Conservation (phyloP, 352 stramenopile species). For the Phytophthora pini region DNA sequence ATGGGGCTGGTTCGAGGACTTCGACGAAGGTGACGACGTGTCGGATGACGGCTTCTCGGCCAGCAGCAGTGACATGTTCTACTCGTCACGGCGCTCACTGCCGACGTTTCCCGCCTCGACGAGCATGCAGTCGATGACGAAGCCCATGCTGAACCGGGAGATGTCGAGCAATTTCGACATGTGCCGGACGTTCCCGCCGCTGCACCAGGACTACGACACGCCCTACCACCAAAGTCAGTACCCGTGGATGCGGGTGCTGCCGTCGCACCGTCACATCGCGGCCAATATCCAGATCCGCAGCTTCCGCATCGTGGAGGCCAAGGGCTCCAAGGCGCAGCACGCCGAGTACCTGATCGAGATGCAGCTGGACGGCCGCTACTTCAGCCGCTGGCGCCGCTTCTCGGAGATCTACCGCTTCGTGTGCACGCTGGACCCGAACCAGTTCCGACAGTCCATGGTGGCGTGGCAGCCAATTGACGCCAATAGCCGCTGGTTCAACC, state of each 20-base stretch:
- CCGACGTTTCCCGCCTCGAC: slow-evolving; percentile 36
- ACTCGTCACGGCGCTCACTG: slow-evolving; percentile 43
- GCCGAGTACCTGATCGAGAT: slow-evolving; percentile 86
- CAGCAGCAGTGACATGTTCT: slow-evolving; percentile 31
- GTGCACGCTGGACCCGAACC: slow-evolving; percentile 52
- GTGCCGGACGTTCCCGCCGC: slow-evolving; percentile 70
- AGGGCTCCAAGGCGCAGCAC: slow-evolving; percentile 56
- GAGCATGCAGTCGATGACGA: slow-evolving; percentile 29
- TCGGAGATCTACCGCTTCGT: slow-evolving; percentile 77
- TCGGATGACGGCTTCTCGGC: slow-evolving; percentile 24
- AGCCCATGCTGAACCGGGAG: slow-evolving; percentile 65
- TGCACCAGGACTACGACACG: slow-evolving; percentile 62
- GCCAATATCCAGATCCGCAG: slow-evolving; percentile 84
- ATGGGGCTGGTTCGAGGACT: slow-evolving; percentile 88
- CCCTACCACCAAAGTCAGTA: slow-evolving; percentile 69
- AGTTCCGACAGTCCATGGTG: slow-evolving; percentile 62
- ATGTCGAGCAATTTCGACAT: slow-evolving; percentile 75
- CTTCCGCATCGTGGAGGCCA: slow-evolving; percentile 80
- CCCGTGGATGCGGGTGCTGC: slow-evolving; percentile 66
- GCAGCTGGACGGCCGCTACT: slow-evolving; percentile 75
- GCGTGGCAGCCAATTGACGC: slow-evolving; percentile 67
- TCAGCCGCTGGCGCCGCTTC: slow-evolving; percentile 79
- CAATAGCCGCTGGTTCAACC: slow-evolving; percentile 81
- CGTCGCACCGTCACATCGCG: slow-evolving; percentile 77
- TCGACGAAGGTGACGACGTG: slow-evolving; percentile 60